A percentile compares a stretch with the other conserved stretches of the same genome.
phyloP scores from a whole-genome alignment of 2,329 filamentous ascomycete genomes.

The Aaosphaeria arxii region DNA sequence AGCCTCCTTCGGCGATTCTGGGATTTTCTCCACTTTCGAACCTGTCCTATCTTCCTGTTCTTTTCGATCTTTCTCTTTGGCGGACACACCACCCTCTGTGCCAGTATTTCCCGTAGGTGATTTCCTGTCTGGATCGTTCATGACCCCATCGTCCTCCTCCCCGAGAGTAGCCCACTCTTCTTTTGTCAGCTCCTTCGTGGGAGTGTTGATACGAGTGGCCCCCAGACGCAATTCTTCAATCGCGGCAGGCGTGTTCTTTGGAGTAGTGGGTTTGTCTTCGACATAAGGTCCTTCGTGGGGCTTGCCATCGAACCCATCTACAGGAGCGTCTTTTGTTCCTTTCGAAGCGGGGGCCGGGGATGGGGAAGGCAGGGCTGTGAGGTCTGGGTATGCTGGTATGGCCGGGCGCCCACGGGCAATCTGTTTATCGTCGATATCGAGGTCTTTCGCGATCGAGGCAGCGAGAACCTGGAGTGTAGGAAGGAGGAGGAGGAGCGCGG shows the following conservation, averaged over 20 bases:
- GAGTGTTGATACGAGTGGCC: slow-evolving; percentile 19
- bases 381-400: slow-evolving; percentile 18
- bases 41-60: slow-evolving; percentile 64
- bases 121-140: slow-evolving; percentile 80
- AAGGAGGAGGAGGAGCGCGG: slow-evolving; percentile 51
- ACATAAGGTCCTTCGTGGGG: slow-evolving; percentile 85
- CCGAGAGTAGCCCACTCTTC: slow-evolving; percentile 44
- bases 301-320: slow-evolving; percentile 91
- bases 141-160: slow-evolving; percentile 70
- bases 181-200: slow-evolving; percentile 22
- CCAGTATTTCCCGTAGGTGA: slow-evolving; percentile 83
- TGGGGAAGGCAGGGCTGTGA: slow-evolving; percentile 18
- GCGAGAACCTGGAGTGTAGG: slow-evolving; percentile 60
- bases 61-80: slow-evolving; percentile 76
- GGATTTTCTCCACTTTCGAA: slow-evolving; percentile 68
- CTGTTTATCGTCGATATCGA: slow-evolving; percentile 16
- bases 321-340: slow-evolving; percentile 76
- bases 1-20: slow-evolving; percentile 80
- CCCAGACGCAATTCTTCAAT: slow-evolving; percentile 38
- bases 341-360: slow-evolving; percentile 24
- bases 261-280: slow-evolving; percentile 43
- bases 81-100: slow-evolving; percentile 83
- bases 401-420: slow-evolving; percentile 23
- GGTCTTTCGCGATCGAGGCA: slow-evolving; percentile 40
- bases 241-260: slow-evolving; percentile 29